phyloP scores from a whole-genome alignment of 2,329 filamentous ascomycete genomes.

The Aspergillus ustus region DNA sequence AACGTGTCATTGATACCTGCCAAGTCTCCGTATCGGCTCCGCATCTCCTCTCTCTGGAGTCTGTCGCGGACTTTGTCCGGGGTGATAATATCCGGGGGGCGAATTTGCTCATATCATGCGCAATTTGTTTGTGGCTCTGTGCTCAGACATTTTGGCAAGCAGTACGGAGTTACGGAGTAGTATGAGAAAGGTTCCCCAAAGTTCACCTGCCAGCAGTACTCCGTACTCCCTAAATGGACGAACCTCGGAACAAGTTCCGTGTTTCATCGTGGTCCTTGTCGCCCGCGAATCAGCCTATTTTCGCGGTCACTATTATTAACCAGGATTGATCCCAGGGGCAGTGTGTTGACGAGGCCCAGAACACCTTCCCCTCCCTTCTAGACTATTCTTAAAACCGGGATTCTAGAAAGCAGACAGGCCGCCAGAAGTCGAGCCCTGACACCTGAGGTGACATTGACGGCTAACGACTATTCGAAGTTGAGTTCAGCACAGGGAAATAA shows the following conservation, averaged over 20 bases:
- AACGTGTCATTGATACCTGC: slow-evolving; percentile 27
- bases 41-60: slow-evolving; percentile 8
- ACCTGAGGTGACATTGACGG: not conserved
- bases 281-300: slow-evolving; percentile 6
- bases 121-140: not conserved
- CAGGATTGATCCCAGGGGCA: not conserved
- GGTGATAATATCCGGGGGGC: not conserved
- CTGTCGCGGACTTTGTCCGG: slow-evolving; percentile 9
- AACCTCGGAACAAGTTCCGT: slow-evolving; percentile 5
- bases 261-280: slow-evolving; percentile 2
- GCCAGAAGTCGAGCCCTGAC: not conserved
- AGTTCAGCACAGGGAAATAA: slow-evolving; percentile 2
- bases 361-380: slow-evolving; percentile 8
- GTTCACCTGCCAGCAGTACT: not conserved
- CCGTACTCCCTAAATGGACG: no score
- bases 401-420: not conserved
- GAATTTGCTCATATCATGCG: not conserved
- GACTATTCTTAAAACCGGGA: slow-evolving; percentile 5
- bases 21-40: slow-evolving; percentile 15
- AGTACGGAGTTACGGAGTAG: no score
- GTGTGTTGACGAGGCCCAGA: slow-evolving; percentile 6
- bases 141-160: not conserved
- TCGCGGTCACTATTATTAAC: not conserved
- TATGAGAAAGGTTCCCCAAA: not conserved
- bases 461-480: not conserved